These are phyloP conservation scores for Termitomyces sp. DNA, from an alignment of 768 basidiomycete species.

Conservation along the genomic window DNA sequence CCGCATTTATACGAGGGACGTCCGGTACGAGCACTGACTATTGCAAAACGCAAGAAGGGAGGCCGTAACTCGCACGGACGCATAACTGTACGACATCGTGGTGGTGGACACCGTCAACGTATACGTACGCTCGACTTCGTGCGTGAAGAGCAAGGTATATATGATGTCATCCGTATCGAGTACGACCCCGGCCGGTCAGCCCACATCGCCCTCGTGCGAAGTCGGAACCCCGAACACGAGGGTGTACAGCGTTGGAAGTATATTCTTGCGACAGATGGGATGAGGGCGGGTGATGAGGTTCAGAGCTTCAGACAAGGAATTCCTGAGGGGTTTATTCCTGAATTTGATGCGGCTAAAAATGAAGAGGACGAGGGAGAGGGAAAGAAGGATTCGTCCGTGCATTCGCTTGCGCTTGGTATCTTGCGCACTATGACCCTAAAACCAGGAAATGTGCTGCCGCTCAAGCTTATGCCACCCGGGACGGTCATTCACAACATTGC, in stretches of 20 bases:
- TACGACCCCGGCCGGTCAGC: constrained; percentile 94
- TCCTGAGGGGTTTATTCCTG: constrained; percentile 67
- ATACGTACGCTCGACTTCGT: constrained; percentile 85
- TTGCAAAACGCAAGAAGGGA: constrained; percentile 76
- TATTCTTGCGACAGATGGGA: constrained; percentile 86
- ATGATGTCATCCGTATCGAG: constrained; percentile 91
- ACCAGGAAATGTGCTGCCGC: constrained; percentile 88
- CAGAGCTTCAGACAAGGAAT: constrained; percentile 84
- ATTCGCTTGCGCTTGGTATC: constrained; percentile 74
- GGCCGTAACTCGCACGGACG: constrained; percentile 80
- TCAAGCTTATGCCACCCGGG: constrained; percentile 87
- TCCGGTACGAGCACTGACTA: constrained; percentile 80
- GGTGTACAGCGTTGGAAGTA: constrained; percentile 74
- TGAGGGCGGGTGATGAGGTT: constrained; percentile 84
- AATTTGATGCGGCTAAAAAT: constrained; percentile 25
- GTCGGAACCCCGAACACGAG: constrained; percentile 45
- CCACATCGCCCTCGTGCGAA: constrained; percentile 87
- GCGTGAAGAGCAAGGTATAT: constrained; percentile 70
- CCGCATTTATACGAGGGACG: constrained; percentile 79
- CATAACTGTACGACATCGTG: constrained; percentile 84
- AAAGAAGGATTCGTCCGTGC: constrained; percentile 30
- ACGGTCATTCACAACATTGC: constrained; percentile 87
- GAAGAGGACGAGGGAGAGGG: constrained; percentile 2
- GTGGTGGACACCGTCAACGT: constrained; percentile 87
- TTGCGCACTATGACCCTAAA: constrained; percentile 80